Evolutionary conservation across 2,329 filamentous ascomycete genomes (phyloP).

Genomic region (Venturia effusa): DNA sequence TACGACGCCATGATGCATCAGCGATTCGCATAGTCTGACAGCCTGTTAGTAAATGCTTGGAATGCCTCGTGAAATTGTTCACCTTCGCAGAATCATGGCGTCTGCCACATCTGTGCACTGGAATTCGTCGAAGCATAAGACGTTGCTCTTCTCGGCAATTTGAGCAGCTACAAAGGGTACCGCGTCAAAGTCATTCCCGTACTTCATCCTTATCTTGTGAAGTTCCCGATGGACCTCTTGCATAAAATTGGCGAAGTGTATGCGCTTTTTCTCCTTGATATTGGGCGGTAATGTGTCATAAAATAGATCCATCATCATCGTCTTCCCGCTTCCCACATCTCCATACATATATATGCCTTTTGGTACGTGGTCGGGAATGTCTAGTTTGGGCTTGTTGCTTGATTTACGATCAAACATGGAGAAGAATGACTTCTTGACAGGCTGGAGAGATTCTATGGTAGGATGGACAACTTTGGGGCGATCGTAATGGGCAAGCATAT

Average conservation of each 20-base stretch:
- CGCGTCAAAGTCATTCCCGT: constrained; percentile 82
- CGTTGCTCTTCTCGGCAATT: constrained; percentile 77
- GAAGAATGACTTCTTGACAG: constrained; percentile 43
- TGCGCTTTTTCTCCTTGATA: constrained; percentile 75
- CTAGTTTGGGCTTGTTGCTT: constrained; percentile 27
- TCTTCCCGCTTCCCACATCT: constrained; percentile 95
- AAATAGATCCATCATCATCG: constrained; percentile 98
- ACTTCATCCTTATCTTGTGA: constrained; percentile 78
- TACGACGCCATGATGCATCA: constrained; percentile 96
- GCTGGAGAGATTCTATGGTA: constrained; percentile 57
- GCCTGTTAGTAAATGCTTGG: constrained; percentile 91
- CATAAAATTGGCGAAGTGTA: constrained; percentile 99
- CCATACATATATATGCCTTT: constrained; percentile 91
- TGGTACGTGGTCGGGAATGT: constrained; percentile 64
- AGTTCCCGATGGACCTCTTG: constrained; percentile 88
- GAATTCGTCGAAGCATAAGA: constrained; percentile 87
- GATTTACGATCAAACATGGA: constrained; percentile 48
- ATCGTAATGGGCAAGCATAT: constrained; percentile 64
- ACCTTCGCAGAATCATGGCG: constrained; percentile 93
- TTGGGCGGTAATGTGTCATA: constrained; percentile 79
- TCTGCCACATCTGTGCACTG: constrained; percentile 81
- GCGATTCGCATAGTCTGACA: constrained; percentile 86
- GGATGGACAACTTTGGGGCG: constrained; percentile 68
- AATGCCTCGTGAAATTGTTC: constrained; percentile 69
- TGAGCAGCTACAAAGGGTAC: constrained; percentile 91